phyloP scores from a whole-genome alignment of 345 rosid species.

The Populus pruinosa region DNA sequence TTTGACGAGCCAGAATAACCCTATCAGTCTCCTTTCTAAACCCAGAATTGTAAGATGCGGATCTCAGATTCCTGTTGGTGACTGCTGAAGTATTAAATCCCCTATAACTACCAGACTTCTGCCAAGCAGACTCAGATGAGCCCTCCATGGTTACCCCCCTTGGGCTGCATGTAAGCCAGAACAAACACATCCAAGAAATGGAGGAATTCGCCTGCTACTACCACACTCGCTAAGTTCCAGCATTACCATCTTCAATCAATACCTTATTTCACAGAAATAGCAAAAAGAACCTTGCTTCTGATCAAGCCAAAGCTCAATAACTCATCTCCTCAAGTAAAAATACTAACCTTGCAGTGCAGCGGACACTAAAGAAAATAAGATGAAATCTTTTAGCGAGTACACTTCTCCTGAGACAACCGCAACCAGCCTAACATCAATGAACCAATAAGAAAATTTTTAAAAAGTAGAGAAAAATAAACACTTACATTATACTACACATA shows the following conservation, averaged over 20 bases:
- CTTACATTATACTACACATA: background rate
- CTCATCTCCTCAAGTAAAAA: conserved; percentile 11
- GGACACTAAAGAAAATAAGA: conserved; percentile 7
- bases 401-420: conserved; percentile 12
- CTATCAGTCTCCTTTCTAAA: conserved; percentile 40
- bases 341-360: conserved; percentile 21
- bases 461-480: background rate
- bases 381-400: conserved; percentile 17
- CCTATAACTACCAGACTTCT: conserved; percentile 52
- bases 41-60: conserved; percentile 33
- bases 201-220: conserved; percentile 39
- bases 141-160: conserved; percentile 75
- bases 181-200: conserved; percentile 33
- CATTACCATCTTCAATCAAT: conserved; percentile 43
- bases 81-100: conserved; percentile 52
- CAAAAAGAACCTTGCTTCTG: conserved; percentile 16
- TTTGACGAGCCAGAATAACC: conserved; percentile 47
- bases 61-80: conserved; percentile 50
- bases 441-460: conserved; percentile 8
- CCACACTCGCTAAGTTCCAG: conserved; percentile 32
- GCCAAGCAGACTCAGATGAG: conserved; percentile 71
- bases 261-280: conserved; percentile 32
- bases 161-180: conserved; percentile 31
- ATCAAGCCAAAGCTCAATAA: conserved; percentile 6
- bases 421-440: conserved; percentile 13